A percentile compares a stretch with the other conserved stretches of the same genome.
Conservation (phyloP, 768 basidiomycete species). For the Boletus bicolor region DNA sequence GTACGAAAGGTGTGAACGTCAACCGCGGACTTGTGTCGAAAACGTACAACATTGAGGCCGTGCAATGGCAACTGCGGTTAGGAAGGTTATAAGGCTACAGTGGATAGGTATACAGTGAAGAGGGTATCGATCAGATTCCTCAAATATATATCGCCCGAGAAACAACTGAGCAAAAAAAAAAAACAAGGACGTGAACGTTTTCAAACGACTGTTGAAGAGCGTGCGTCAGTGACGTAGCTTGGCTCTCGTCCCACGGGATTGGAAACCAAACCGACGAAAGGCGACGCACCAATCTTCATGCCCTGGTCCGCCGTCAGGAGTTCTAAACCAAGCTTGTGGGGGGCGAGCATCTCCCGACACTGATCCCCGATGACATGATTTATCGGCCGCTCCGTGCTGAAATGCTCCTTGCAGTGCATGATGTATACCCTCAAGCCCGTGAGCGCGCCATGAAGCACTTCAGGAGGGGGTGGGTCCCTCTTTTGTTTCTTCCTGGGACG, state of each 20-base stretch:
- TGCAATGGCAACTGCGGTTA: not conserved
- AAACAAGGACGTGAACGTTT: not conserved
- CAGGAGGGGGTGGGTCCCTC: slow-evolving; percentile 35
- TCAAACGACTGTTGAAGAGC: slow-evolving; percentile 37
- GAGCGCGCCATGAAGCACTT: slow-evolving; percentile 51
- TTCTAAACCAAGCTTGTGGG: slow-evolving; percentile 63
- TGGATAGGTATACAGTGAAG: slow-evolving; percentile 34
- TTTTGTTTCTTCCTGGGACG: slow-evolving; percentile 38
- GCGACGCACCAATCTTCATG: slow-evolving; percentile 68
- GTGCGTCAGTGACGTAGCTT: not conserved
- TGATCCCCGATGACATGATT: slow-evolving; percentile 71
- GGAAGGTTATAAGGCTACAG: slow-evolving; percentile 32
- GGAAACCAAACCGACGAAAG: not conserved
- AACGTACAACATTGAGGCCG: not conserved
- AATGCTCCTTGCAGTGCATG: slow-evolving; percentile 83
- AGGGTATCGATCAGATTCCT: slow-evolving; percentile 19
- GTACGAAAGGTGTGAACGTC: not conserved
- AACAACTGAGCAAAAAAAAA: not conserved
- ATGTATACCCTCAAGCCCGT: slow-evolving; percentile 68
- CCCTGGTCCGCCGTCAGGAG: slow-evolving; percentile 76
- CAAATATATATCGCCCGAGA: slow-evolving; percentile 3
- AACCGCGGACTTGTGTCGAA: not conserved
- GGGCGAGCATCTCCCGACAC: slow-evolving; percentile 58
- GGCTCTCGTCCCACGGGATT: too few relatives aligned
- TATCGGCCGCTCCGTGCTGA: slow-evolving; percentile 50